Evolutionary conservation across 768 basidiomycete genomes (phyloP).

Genomic region (Tephrocybe sp.): DNA sequence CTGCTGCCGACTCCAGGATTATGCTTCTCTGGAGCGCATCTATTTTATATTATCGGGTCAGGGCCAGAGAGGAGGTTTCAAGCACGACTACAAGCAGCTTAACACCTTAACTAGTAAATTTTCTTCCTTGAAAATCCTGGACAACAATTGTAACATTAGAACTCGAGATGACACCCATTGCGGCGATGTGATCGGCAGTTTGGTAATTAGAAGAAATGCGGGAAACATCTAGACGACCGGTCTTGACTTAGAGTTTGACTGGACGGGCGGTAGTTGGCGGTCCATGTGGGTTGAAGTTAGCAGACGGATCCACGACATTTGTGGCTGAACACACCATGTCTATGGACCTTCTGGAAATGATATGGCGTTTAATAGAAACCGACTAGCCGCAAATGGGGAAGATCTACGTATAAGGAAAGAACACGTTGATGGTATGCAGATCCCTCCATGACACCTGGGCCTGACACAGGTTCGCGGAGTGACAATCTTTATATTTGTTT

Average conservation of each 20-base stretch:
- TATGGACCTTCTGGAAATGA: conserved; percentile 10
- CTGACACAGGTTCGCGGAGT: conserved; percentile 14
- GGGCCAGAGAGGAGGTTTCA: too few relatives aligned
- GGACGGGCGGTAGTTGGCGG: background rate
- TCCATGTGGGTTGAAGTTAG: conserved; percentile 6
- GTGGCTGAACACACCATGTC: background rate
- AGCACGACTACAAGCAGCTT: background rate
- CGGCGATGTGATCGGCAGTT: conserved; percentile 21
- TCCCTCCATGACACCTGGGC: conserved; percentile 15
- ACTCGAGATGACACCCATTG: conserved; percentile 7
- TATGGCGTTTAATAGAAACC: conserved; percentile 2
- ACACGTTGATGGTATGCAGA: conserved; percentile 10
- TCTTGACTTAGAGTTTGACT: conserved; percentile 8
- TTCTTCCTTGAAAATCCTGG: conserved; percentile 6
- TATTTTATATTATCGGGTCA: too few relatives aligned
- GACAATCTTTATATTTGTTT: conserved; percentile 6
- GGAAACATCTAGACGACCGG: conserved; percentile 15
- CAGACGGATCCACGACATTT: conserved; percentile 7
- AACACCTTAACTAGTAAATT: conserved; percentile 6
- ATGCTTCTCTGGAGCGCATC: background rate
- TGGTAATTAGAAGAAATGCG: conserved; percentile 14
- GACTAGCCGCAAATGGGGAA: conserved; percentile 14
- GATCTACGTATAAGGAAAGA: conserved; percentile 15
- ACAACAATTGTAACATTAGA: conserved; percentile 2
- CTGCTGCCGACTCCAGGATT: conserved; percentile 8